phyloP scores from a whole-genome alignment of 768 basidiomycete genomes.

The Lentinus brumalis region DNA sequence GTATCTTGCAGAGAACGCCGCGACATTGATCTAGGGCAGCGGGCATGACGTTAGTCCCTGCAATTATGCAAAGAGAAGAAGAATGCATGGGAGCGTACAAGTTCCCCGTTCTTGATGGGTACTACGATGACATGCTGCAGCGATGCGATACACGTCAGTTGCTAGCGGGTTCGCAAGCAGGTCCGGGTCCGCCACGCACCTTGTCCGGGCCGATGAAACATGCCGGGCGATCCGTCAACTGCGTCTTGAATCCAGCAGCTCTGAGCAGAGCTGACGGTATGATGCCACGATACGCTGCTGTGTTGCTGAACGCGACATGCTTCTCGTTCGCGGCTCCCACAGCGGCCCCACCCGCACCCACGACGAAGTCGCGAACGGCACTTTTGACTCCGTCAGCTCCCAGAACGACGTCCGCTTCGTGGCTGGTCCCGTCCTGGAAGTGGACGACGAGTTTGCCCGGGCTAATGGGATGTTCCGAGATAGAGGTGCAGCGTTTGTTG shows the following conservation, averaged over 20 bases:
- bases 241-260: constrained; percentile 45
- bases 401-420: constrained; percentile 50
- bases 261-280: constrained; percentile 43
- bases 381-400: constrained; percentile 43
- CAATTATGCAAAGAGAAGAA: neutral
- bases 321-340: constrained; percentile 6
- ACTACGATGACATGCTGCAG: constrained; percentile 55
- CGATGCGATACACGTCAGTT: neutral
- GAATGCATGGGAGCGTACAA: constrained; percentile 33
- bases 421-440: constrained; percentile 51
- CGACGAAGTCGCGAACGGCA: constrained; percentile 41
- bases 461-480: constrained; percentile 17
- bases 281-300: constrained; percentile 51
- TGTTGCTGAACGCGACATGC: constrained; percentile 44
- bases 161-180: neutral
- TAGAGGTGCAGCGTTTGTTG: constrained; percentile 47
- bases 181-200: neutral
- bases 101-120: constrained; percentile 45
- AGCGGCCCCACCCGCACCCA: constrained; percentile 23
- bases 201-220: constrained; percentile 47
- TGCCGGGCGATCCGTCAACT: constrained; percentile 37
- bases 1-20: constrained; percentile 38
- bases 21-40: constrained; percentile 41
- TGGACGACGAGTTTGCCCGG: constrained; percentile 34
- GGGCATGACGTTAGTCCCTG: neutral